Evolutionary conservation across 495 filamentous ascomycete species (phyloP).

Genomic region (Immersiella caudata): DNA sequence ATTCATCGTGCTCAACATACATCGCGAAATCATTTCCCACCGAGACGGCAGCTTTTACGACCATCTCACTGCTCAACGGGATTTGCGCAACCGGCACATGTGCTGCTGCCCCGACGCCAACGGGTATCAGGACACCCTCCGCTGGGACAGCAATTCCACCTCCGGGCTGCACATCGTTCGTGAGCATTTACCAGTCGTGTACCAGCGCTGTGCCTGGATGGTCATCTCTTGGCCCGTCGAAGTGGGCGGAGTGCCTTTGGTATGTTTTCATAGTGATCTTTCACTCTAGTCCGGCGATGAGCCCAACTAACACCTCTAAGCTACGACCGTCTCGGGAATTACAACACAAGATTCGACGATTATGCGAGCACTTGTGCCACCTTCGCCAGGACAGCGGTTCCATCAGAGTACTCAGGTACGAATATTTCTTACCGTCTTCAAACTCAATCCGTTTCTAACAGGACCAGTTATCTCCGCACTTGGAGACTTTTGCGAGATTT

Average conservation of each 20-base stretch:
- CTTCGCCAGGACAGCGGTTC: conserved; percentile 22
- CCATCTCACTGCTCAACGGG: not conserved
- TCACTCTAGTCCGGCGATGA: not conserved
- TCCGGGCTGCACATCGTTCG: conserved; percentile 26
- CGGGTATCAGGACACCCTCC: not conserved
- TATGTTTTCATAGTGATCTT: not conserved
- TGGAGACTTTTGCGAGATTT: conserved; percentile 26
- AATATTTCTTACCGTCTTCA: not conserved
- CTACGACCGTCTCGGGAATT: conserved; percentile 19
- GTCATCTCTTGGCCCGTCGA: not conserved
- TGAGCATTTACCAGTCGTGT: conserved; percentile 23
- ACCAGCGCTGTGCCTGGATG: not conserved
- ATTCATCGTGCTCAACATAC: conserved; percentile 33
- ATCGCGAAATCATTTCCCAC: conserved; percentile 18
- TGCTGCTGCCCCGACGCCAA: not conserved
- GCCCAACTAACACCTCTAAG: not conserved
- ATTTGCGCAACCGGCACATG: conserved; percentile 17
- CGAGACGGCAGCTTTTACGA: conserved; percentile 15
- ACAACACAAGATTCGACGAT: conserved; percentile 30
- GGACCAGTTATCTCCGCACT: conserved; percentile 24
- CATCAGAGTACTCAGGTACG: conserved; percentile 29
- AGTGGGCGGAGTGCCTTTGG: conserved; percentile 28
- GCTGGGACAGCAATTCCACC: conserved; percentile 2
- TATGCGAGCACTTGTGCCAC: conserved; percentile 28
- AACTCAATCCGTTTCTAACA: not conserved